These are phyloP conservation scores for Arthrobotrys iridis DNA, from an alignment of 2,329 filamentous ascomycete species.

Conservation along the genomic window DNA sequence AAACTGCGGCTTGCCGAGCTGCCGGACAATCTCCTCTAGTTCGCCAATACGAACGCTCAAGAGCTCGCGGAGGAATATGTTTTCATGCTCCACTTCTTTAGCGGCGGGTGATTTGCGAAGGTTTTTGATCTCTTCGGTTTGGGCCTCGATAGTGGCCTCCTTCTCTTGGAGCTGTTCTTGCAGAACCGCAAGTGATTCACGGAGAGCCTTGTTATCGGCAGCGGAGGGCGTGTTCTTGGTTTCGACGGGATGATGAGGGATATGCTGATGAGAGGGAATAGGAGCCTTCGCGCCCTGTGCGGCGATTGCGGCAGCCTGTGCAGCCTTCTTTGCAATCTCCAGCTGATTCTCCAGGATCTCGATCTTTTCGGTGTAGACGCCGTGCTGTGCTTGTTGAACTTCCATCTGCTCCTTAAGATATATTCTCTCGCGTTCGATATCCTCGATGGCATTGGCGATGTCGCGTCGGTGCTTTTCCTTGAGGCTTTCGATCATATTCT, in stretches of 20 bases:
- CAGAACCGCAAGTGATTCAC: conserved; percentile 93
- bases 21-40: conserved; percentile 86
- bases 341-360: conserved; percentile 88
- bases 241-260: conserved; percentile 55
- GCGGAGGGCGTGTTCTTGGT: conserved; percentile 62
- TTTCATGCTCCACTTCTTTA: conserved; percentile 91
- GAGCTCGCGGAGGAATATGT: conserved; percentile 92
- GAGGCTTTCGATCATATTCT: conserved; percentile 77
- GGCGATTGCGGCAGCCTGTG: conserved; percentile 81
- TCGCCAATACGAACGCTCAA: conserved; percentile 90
- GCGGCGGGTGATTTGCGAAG: conserved; percentile 82
- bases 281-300: conserved; percentile 67
- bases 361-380: conserved; percentile 86
- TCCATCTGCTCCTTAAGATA: conserved; percentile 82
- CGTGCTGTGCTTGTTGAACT: conserved; percentile 82
- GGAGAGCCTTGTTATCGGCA: conserved; percentile 85
- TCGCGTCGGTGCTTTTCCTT: conserved; percentile 78
- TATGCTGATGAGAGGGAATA: conserved; percentile 39
- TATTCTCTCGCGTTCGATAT: conserved; percentile 80
- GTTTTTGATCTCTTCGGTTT: conserved; percentile 76
- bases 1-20: conserved; percentile 77
- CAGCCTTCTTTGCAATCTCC: conserved; percentile 86
- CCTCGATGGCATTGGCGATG: conserved; percentile 78
- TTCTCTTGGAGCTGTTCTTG: conserved; percentile 97
- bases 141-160: conserved; percentile 85